Evolutionary conservation across 2,329 filamentous ascomycete species (phyloP), one percentile per base, ranked within the genome.

Genomic region (Neocucurbitaria cava): DNA sequence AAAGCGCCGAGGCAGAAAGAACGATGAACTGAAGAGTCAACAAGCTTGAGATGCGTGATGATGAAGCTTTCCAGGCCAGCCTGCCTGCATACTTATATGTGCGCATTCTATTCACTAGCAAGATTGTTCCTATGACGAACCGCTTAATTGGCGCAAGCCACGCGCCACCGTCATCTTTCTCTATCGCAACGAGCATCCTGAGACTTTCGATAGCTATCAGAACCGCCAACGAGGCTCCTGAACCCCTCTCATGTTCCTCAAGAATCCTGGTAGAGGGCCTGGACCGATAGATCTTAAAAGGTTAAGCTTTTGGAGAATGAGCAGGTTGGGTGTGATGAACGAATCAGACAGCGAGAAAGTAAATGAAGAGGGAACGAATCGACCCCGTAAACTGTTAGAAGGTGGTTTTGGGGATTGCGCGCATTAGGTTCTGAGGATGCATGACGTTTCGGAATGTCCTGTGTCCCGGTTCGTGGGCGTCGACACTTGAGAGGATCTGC

Each of bases 371-470:
- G 40, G 39, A 21, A 53, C 33, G 24, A 49, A 46, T 50, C 44
- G 39, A 51, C 40, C 42, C 52, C 46, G 51, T 49, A 26, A 45
- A 36, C 31, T 61, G 64, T 68, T 46, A 53, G 60, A 62, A 48
- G 48, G 40, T 56, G 43, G 54, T 54, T 63, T 63, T 64, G 52
- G 51, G 52, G 36, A 58, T 56, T 57, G 55, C 51, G 56, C 51
- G 55, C 54, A 47, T 42, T 23, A 41, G 49, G 62, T 65, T 64
- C 56, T 54, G 59, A 59, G 43, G 49, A 49, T 56, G 62, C 58
- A 52, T 59, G 49, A 61, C 48, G 65, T 69, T 69, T 69, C 65
- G 62, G 46, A 58, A 58, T 15, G 31, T 23, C 36, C 38, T 24
- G 31, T 23, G 41, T 18, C 17, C 24, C 13, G 42, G 43, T n/a